Base-by-base conservation (phyloP, 2,329 filamentous ascomycete species). In the Fusarium pininemorale region DNA sequence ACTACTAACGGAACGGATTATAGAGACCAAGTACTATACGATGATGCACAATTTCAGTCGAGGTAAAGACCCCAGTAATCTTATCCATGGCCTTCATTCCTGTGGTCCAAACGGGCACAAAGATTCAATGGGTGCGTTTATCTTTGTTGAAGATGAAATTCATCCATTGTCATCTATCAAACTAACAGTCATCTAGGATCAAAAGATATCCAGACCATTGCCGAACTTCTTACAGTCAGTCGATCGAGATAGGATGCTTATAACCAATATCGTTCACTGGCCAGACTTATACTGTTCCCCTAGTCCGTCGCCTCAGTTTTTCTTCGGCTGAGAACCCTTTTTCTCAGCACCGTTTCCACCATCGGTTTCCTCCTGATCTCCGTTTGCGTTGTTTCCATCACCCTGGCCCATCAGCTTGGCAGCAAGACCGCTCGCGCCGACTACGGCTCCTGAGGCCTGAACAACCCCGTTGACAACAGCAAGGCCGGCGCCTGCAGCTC, bases 401-500 rank as follows among this genome's bases (percentile, higher is more conserved):
- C 15, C 37, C 26, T 37, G 24, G 7, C 18, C 37, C 24, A n/a
- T 38, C 18, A 30, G 18, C 32, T 26, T 38, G n/a, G 50, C 8
- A 50, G 20, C n/a, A 5, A 69, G 8, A 30, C 59, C 59, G 11
- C 22, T 18, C 18, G 48, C 51, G 5, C 18, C 44, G 10, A 60
- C 18, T 4, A 26, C 18, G 3, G 35, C 53, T 16, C 45, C 67
- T 1, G 30, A 18, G 15, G 6, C 66, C 32, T 77, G 76, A 20
- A 77, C 59, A 1, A 56, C 70, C 5, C 70, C 70, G 3, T 77
- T 39, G 1, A 81, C 75, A 7, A 53, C 66, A 0, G 75, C 72
- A 6, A 75, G 63, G 3, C 79, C 79, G 16, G 73, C 78, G 2
- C 82, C 82, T 0, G 77, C 80, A 6, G 70, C 72, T 0, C 63